phyloP scores from a whole-genome alignment of 805 yeast genomes.

The Teunomyces kruisii region DNA sequence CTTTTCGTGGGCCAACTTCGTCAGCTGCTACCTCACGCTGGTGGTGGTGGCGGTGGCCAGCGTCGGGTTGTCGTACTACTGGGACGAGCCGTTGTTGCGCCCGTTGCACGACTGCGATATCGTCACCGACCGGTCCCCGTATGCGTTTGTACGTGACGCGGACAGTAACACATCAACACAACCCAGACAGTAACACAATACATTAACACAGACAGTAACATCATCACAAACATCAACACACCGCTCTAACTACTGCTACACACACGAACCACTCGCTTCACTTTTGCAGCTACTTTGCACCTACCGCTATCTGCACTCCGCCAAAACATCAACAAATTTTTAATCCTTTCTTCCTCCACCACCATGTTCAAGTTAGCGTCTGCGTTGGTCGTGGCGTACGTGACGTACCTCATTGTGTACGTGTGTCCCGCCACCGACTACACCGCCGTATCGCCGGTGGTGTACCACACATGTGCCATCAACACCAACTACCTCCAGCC shows the following conservation, averaged over 20 bases:
- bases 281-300: not conserved
- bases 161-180: no score
- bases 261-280: no score
- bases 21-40: constrained; percentile 3
- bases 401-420: constrained; percentile 5
- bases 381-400: constrained; percentile 6
- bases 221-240: no score
- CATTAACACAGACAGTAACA: no score
- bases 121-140: constrained; percentile 3
- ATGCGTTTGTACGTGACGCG: constrained; percentile 2
- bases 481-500: constrained; percentile 8
- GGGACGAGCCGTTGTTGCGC: constrained; percentile 5
- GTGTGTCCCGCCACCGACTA: constrained; percentile 6
- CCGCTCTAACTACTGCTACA: no score
- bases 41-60: not conserved
- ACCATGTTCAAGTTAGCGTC: not conserved
- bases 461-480: constrained; percentile 8
- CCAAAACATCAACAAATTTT: not conserved
- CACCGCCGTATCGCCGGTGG: constrained; percentile 4
- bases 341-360: not conserved
- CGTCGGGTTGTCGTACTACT: not conserved
- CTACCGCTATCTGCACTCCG: not conserved
- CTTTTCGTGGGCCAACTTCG: constrained; percentile 14
- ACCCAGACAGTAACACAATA: no score
- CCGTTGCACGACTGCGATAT: not conserved